These are phyloP conservation scores for Tetrapisispora fleetii DNA, from an alignment of 805 yeast genomes.

Conservation along the genomic window DNA sequence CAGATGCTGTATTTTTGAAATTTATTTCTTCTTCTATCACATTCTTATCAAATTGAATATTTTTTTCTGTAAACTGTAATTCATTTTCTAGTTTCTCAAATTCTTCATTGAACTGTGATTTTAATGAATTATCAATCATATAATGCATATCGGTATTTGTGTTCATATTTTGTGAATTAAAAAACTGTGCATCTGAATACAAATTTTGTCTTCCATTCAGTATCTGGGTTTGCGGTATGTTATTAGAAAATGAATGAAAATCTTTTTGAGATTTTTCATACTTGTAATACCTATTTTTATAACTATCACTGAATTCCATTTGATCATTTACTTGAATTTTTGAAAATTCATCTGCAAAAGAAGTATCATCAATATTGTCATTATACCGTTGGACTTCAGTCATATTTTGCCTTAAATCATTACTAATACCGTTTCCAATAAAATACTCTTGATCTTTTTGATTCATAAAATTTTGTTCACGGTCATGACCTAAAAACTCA, in stretches of 20 bases:
- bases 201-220: background rate
- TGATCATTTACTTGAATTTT: conserved; percentile 23
- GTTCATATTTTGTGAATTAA: background rate
- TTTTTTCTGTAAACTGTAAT: conserved; percentile 4
- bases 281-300: conserved; percentile 18
- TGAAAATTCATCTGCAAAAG: conserved; percentile 15
- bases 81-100: conserved; percentile 20
- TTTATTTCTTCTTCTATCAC: conserved; percentile 14
- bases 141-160: too few species aligned
- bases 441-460: conserved; percentile 1
- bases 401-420: background rate
- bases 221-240: background rate
- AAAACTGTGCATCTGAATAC: background rate
- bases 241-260: background rate
- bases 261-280: conserved; percentile 9
- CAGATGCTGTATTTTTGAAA: conserved; percentile 20
- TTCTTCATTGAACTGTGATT: conserved; percentile 13
- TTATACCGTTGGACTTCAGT: too few species aligned
- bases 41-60: background rate
- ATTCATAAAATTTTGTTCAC: background rate
- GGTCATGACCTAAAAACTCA: too few species aligned
- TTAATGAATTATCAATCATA: background rate
- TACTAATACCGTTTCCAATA: background rate
- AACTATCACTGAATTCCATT: conserved; percentile 21
- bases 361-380: background rate